A percentile compares a stretch with the other conserved stretches of the same genome.
Conservation (phyloP, 192 early-diverging fungal species). For the Backusella australiensis region DNA sequence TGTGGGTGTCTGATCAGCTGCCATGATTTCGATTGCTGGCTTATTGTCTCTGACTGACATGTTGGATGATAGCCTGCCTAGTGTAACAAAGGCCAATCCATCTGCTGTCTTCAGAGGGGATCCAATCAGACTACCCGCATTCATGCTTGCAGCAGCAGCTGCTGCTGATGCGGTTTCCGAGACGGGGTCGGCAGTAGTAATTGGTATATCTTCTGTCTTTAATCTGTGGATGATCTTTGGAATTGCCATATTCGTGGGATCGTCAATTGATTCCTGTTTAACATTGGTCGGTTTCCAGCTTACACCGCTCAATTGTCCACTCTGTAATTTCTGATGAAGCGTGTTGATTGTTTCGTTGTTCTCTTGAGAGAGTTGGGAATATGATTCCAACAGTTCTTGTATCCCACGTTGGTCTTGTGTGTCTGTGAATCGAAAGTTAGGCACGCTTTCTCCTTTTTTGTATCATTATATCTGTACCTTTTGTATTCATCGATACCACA, state of each 20-base stretch:
- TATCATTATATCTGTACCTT: background rate
- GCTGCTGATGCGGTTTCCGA: constrained; percentile 7
- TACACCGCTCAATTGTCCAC: background rate
- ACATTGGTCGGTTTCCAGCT: background rate
- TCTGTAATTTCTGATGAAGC: background rate
- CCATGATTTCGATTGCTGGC: constrained; percentile 17
- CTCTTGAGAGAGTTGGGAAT: constrained; percentile 27
- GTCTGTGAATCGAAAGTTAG: background rate
- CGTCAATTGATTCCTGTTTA: background rate
- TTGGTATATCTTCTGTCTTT: background rate
- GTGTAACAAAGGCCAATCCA: constrained; percentile 10
- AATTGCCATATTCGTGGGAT: background rate
- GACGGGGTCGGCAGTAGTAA: background rate
- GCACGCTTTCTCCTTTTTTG: background rate
- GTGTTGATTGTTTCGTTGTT: constrained; percentile 8
- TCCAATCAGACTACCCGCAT: constrained; percentile 17
- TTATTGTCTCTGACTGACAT: constrained; percentile 14
- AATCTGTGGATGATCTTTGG: background rate
- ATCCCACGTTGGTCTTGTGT: constrained; percentile 9
- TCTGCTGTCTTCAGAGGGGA: constrained; percentile 17
- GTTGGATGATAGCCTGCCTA: constrained; percentile 13
- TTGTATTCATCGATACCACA: background rate
- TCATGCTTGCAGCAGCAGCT: constrained; percentile 18
- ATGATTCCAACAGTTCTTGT: constrained; percentile 35
- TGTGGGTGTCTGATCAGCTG: constrained; percentile 8